These are phyloP conservation scores for Solanum appendiculatum DNA, from an alignment of 257 asterid species.

Conservation along the genomic window DNA sequence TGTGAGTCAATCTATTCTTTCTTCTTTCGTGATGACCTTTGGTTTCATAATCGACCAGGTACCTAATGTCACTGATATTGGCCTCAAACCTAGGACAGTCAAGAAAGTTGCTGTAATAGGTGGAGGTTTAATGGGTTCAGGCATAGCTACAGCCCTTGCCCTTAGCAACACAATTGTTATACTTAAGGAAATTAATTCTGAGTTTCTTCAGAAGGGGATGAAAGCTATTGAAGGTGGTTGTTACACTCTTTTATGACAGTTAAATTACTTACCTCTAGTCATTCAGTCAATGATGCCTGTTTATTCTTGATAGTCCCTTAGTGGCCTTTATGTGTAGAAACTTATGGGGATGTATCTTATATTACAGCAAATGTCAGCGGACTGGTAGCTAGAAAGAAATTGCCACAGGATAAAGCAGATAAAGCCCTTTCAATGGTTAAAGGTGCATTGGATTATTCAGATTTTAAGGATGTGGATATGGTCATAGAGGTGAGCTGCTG, in stretches of 20 bases:
- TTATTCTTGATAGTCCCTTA: neutral
- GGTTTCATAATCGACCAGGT: conserved; percentile 26
- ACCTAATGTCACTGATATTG: conserved; percentile 76
- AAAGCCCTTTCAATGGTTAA: conserved; percentile 61
- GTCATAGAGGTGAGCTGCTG: conserved; percentile 68
- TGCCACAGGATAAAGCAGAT: conserved; percentile 64
- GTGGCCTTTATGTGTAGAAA: neutral
- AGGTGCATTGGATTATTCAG: conserved; percentile 75
- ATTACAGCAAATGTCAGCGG: conserved; percentile 56
- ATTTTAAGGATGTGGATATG: conserved; percentile 82
- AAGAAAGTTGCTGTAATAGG: conserved; percentile 90
- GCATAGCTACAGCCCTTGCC: conserved; percentile 84
- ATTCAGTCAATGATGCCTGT: neutral
- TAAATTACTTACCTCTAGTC: neutral
- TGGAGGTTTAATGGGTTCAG: conserved; percentile 99
- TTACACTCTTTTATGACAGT: neutral
- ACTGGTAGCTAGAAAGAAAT: conserved; percentile 68
- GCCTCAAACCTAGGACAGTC: conserved; percentile 80
- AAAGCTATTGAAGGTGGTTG: conserved; percentile 67
- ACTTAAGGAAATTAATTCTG: conserved; percentile 84
- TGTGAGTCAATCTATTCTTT: neutral
- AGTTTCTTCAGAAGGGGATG: conserved; percentile 81
- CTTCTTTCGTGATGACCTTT: neutral
- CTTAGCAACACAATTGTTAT: conserved; percentile 51
- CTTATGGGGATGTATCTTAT: conserved; percentile 3